phyloP scores from a whole-genome alignment of 768 basidiomycete genomes.

The Phanerochaete carnosa region DNA sequence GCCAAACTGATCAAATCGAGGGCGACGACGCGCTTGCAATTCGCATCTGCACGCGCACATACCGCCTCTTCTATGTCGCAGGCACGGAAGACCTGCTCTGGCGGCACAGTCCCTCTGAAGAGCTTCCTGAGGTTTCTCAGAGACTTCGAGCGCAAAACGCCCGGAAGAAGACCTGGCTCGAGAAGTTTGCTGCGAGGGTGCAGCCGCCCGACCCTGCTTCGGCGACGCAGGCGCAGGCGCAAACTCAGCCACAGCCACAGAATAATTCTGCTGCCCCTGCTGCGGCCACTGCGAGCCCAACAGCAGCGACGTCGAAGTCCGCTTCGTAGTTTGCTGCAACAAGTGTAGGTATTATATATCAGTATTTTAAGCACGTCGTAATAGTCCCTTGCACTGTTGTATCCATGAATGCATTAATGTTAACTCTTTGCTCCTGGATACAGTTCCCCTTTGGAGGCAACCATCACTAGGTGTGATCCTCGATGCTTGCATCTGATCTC shows the following conservation, averaged over 20 bases:
- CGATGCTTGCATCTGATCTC: neutral
- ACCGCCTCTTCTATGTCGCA: conserved; percentile 77
- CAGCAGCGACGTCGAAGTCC: neutral
- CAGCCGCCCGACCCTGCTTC: neutral
- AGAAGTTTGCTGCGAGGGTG: conserved; percentile 15
- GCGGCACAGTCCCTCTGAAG: conserved; percentile 40
- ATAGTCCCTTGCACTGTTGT: neutral
- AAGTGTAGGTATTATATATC: neutral
- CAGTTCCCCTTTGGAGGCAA: neutral
- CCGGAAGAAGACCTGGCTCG: conserved; percentile 24
- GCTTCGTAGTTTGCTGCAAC: neutral
- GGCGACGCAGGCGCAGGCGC: neutral
- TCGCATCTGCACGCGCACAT: conserved; percentile 80
- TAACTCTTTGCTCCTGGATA: neutral
- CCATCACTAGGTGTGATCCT: no score
- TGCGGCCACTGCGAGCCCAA: neutral
- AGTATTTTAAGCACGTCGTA: neutral
- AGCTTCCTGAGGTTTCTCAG: conserved; percentile 29
- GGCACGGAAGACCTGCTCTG: conserved; percentile 63
- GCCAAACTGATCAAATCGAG: conserved; percentile 15
- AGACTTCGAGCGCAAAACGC: conserved; percentile 12
- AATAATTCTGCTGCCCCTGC: neutral
- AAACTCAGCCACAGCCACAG: neutral
- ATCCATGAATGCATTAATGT: neutral
- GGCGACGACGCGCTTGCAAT: conserved; percentile 58